phyloP scores from a whole-genome alignment of 2,329 filamentous ascomycete species.

The Penicillium glabrum region DNA sequence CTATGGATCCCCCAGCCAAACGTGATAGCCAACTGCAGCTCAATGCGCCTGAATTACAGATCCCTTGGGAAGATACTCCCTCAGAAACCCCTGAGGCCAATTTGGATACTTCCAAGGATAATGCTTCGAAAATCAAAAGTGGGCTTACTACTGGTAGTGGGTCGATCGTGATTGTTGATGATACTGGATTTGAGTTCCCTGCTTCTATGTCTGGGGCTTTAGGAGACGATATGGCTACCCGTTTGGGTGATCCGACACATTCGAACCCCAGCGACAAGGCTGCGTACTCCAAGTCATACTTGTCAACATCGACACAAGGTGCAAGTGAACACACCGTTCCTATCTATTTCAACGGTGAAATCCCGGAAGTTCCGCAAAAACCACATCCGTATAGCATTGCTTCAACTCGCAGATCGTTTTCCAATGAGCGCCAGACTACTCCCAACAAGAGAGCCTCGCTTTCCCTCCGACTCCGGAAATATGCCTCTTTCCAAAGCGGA shows the following conservation, averaged over 20 bases:
- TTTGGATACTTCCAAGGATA: slow-evolving; percentile 17
- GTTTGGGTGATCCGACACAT: not conserved
- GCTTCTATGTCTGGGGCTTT: slow-evolving; percentile 41
- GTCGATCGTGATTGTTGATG: slow-evolving; percentile 84
- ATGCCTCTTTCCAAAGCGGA: slow-evolving; percentile 46
- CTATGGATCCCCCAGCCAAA: slow-evolving; percentile 48
- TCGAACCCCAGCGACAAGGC: not conserved
- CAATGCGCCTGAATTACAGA: slow-evolving; percentile 7
- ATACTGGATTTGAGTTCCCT: slow-evolving; percentile 47
- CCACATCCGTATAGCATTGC: slow-evolving; percentile 18
- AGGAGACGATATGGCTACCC: not conserved
- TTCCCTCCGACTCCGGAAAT: slow-evolving; percentile 43
- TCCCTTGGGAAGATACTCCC: not conserved
- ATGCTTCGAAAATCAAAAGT: slow-evolving; percentile 43
- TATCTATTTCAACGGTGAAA: slow-evolving; percentile 29
- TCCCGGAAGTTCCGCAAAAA: slow-evolving; percentile 8
- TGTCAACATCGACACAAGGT: slow-evolving; percentile 5
- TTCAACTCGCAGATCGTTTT: slow-evolving; percentile 28
- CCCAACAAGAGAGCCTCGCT: slow-evolving; percentile 29
- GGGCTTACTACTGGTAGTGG: slow-evolving; percentile 77
- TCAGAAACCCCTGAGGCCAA: slow-evolving; percentile 20
- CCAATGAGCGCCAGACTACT: slow-evolving; percentile 23
- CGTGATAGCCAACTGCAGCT: slow-evolving; percentile 9
- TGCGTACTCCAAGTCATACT: not conserved
- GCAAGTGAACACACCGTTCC: slow-evolving; percentile 23